Conservation (phyloP, 768 basidiomycete genomes). For the Chiua virens region DNA sequence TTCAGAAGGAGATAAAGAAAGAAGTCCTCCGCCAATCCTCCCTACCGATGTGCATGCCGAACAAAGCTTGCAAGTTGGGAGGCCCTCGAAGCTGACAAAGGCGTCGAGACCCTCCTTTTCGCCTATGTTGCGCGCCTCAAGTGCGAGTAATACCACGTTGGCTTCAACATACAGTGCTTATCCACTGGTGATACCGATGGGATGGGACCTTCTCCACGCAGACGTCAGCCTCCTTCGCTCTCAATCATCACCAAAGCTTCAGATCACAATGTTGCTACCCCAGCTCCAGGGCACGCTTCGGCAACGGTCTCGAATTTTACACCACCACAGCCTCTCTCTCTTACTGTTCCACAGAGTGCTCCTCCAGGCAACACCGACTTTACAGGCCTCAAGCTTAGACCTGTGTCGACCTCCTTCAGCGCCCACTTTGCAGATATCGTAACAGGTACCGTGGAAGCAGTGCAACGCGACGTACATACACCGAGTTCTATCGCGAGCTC, state of each 20-base stretch:
- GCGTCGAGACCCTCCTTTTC: conserved; percentile 45
- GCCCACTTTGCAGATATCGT: conserved; percentile 58
- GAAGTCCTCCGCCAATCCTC: conserved; percentile 56
- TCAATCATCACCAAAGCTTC: conserved; percentile 29
- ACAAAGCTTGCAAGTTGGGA: conserved; percentile 22
- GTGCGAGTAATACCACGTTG: conserved; percentile 16
- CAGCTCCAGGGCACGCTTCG: conserved; percentile 10
- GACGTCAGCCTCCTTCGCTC: conserved; percentile 29
- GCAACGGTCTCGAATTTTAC: conserved; percentile 12
- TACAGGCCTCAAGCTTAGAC: conserved; percentile 66
- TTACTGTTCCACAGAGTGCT: conserved; percentile 53
- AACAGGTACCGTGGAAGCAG: conserved; percentile 23
- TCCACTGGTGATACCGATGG: conserved; percentile 17
- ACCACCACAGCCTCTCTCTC: conserved; percentile 9
- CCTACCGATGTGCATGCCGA: conserved; percentile 38
- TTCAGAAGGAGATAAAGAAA: conserved; percentile 35
- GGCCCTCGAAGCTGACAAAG: conserved; percentile 32
- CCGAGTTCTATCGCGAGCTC: conserved; percentile 49
- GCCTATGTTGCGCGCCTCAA: conserved; percentile 31
- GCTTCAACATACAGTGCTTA: conserved; percentile 3
- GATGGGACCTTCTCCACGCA: conserved; percentile 25
- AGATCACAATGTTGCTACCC: conserved; percentile 12
- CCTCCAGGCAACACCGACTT: conserved; percentile 65
- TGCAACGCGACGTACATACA: conserved; percentile 46
- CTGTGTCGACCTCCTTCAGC: conserved; percentile 75